Evolutionary conservation across 352 stramenopile species (phyloP).

Genomic region (Globisporangium middletonii): DNA sequence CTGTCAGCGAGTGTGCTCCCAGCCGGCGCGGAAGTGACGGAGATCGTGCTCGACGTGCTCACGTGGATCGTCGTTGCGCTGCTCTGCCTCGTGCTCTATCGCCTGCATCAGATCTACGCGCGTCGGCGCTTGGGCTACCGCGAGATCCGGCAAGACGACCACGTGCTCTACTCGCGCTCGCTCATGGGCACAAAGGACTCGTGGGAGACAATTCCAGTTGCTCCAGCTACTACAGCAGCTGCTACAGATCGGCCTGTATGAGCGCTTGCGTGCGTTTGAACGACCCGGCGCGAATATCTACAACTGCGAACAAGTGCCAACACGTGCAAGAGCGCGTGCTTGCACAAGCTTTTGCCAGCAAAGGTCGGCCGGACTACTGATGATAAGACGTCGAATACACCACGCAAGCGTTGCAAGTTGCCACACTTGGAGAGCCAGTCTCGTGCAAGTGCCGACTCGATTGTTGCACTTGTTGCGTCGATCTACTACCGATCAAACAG

Average conservation of each 20-base stretch:
- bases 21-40: conserved; percentile 11
- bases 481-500: neutral
- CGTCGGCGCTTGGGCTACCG: conserved; percentile 47
- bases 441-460: neutral
- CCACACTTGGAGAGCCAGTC: neutral
- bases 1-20: neutral
- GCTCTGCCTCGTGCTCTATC: conserved; percentile 39
- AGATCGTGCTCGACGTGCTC: conserved; percentile 32
- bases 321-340: neutral
- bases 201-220: conserved; percentile 37
- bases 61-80: conserved; percentile 37
- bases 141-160: conserved; percentile 47
- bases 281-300: neutral
- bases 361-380: too few species aligned
- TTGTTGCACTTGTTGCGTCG: neutral
- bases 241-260: neutral
- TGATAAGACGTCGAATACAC: neutral
- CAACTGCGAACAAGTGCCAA: neutral
- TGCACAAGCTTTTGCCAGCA: neutral
- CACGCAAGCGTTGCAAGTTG: neutral
- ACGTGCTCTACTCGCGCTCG: conserved; percentile 51
- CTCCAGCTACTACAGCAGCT: neutral
- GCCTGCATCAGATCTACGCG: conserved; percentile 29
- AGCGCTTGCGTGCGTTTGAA: neutral
- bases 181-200: conserved; percentile 64